Conservation (phyloP, 106 monocot species). For the Phalaenopsis equestris region DNA sequence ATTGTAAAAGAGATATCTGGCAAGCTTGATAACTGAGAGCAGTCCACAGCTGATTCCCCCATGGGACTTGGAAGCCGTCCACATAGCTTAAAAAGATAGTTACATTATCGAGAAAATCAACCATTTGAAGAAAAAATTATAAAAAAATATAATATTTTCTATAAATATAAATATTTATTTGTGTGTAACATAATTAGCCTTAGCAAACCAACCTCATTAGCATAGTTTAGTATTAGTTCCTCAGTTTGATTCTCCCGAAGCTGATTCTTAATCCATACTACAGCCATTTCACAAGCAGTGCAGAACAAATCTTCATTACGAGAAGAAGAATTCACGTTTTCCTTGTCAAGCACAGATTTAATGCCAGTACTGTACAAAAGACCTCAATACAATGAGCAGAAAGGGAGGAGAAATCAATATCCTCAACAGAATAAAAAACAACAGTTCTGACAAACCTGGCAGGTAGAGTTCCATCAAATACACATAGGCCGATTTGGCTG, state of each 20-base stretch:
- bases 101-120: background rate
- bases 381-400: background rate
- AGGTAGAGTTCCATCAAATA: constrained; percentile 43
- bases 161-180: background rate
- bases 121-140: background rate
- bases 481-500: constrained; percentile 58
- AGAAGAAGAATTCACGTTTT: constrained; percentile 12
- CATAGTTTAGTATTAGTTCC: constrained; percentile 50
- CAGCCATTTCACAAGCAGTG: constrained; percentile 75
- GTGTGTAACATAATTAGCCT: background rate
- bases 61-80: constrained; percentile 67
- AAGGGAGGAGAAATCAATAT: background rate
- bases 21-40: constrained; percentile 43
- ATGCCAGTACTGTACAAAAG: constrained; percentile 42
- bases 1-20: constrained; percentile 72
- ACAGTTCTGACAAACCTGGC: constrained; percentile 26
- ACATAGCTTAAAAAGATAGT: constrained; percentile 39
- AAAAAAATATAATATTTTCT: background rate
- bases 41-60: constrained; percentile 62
- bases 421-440: background rate
- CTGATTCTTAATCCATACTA: constrained; percentile 63
- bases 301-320: constrained; percentile 37
- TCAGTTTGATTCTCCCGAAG: constrained; percentile 46
- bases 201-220: constrained; percentile 39
- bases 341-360: constrained; percentile 44